Evolutionary conservation across 1,139 yeast genomes (phyloP), one percentile per base, ranked within the genome.

Genomic region (Debaryomycetaceae sp.): DNA sequence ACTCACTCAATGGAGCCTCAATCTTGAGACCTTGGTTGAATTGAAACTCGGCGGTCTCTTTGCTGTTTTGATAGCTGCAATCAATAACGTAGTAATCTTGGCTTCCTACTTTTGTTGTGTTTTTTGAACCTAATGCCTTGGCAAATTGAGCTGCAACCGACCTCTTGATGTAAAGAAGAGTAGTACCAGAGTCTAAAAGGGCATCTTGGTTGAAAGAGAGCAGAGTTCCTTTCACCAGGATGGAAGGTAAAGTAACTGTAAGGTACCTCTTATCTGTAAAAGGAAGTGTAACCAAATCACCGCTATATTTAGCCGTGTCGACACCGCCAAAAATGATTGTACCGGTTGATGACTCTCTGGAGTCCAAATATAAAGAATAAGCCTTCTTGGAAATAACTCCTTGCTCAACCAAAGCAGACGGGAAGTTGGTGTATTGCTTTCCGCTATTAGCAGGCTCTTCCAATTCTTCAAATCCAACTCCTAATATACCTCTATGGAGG

Each of bases 281-380:
- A 37, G 59, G 61, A 36, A 48, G 34, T 5, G 52, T 43, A 6
- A 51, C 62, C 49, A 80, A 63, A 0, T 62, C 60, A 8, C 85
- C 86, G 0, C 62, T 49, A 48, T 68, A 74, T 59, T 81, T 81
- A 34, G 80, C 75, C 36, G 68, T 65, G 56, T 81, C 87, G 42
- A 79, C 63, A 30, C 80, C 87, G 5, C 87, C 87, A 57, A 81
- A 81, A 38, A 81, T 65, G 37, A 81, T 60, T 11, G 69, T 56
- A 4, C 86, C 86, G 1, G 59, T 45, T n/a, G 57, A 52, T 5
- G 78, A 62, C n/a, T 68, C 65, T 6, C 61, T 49, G 17, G 70
- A 65, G 45, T 73, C 70, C 49, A 83, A 70, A 61, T 75, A 81
- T 41, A 83, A 63, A 5, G 87, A 80, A 58, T 78, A 83, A 9